These are phyloP conservation scores for Ogataea sp. DNA, from an alignment of 805 yeast genomes.

Conservation along the genomic window DNA sequence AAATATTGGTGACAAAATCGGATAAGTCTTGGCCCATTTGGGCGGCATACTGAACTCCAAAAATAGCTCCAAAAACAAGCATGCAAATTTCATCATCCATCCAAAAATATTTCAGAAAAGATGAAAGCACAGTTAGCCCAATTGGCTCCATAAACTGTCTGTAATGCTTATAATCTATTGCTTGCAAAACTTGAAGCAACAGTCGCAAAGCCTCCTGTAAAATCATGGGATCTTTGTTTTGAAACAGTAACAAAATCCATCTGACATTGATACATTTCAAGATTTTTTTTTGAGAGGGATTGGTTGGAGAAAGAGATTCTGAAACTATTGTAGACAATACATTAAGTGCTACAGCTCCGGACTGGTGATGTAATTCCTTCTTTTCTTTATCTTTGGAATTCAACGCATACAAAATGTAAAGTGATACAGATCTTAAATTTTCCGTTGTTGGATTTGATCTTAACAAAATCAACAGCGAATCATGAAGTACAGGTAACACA, in stretches of 20 bases:
- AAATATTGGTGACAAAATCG: conserved; percentile 2
- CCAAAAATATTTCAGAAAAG: conserved; percentile 41
- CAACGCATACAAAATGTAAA: conserved; percentile 42
- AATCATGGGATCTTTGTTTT: conserved; percentile 30
- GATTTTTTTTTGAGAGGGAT: conserved; percentile 26
- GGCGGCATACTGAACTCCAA: conserved; percentile 31
- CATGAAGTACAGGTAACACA: conserved; percentile 28
- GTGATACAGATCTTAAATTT: conserved; percentile 42
- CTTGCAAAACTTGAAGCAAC: conserved; percentile 39
- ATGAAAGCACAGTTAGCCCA: conserved; percentile 43
- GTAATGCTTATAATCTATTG: conserved; percentile 38
- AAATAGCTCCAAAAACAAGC: conserved; percentile 34
- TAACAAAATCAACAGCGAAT: conserved; percentile 32
- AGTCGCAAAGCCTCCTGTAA: conserved; percentile 32
- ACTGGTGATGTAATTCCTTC: not conserved
- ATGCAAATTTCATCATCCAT: conserved; percentile 34
- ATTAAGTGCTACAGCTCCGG: not conserved
- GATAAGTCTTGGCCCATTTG: conserved; percentile 4
- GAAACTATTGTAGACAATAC: conserved; percentile 3
- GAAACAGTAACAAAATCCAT: conserved; percentile 52
- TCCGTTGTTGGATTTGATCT: conserved; percentile 46
- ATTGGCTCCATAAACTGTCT: conserved; percentile 41
- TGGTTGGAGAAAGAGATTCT: conserved; percentile 9
- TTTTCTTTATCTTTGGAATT: conserved; percentile 20
- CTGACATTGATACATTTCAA: conserved; percentile 53